Conservation (phyloP, 805 yeast species). For the Alloascoidea africana region DNA sequence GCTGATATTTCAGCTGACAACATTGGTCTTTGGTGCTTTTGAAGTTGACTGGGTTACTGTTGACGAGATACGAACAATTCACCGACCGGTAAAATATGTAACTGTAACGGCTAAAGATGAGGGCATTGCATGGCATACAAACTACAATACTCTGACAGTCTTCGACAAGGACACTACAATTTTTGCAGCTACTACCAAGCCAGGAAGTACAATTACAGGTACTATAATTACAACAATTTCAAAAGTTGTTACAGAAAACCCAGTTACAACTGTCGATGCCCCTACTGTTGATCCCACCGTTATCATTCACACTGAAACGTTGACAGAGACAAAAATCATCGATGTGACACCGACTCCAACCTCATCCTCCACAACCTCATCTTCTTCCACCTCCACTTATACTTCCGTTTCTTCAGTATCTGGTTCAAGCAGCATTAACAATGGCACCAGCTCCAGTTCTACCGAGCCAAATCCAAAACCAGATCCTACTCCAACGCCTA, state of each 20-base stretch:
- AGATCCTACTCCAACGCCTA: constrained; percentile 2
- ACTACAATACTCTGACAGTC: too few species aligned
- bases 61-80: neutral
- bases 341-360: constrained; percentile 5
- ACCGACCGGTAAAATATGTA: neutral
- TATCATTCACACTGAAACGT: neutral
- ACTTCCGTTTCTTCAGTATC: constrained; percentile 3
- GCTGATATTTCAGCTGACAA: too few species aligned
- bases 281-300: constrained; percentile 2
- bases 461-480: constrained; percentile 3
- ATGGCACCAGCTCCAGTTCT: too few species aligned
- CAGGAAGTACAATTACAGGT: constrained; percentile 1
- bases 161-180: constrained; percentile 3
- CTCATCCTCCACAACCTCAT: constrained; percentile 5
- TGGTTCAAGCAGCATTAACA: neutral
- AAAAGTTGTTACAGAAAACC: neutral
- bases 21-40: neutral
- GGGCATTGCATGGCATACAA: too few species aligned
- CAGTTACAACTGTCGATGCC: constrained; percentile 3
- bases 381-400: constrained; percentile 6
- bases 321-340: neutral
- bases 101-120: too few species aligned
- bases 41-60: neutral
- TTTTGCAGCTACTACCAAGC: constrained; percentile 1
- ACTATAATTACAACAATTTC: constrained; percentile 4